Evolutionary conservation across 1,284 basidiomycete species (phyloP), one percentile per base, ranked within the genome.

Genomic region (Trametes versicolor): DNA sequence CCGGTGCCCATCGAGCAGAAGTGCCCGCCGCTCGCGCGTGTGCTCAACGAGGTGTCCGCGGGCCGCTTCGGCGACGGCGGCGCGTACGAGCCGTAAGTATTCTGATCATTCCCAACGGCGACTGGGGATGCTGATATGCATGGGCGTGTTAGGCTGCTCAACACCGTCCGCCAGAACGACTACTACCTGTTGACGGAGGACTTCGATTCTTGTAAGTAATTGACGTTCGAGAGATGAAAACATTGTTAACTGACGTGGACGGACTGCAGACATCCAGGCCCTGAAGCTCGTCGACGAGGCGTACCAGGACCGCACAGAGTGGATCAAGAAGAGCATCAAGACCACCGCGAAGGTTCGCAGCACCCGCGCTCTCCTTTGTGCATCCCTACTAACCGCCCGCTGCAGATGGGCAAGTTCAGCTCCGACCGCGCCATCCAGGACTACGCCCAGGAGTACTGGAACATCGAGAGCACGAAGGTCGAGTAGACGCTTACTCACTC

Each of bases 341-440:
- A 96, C 94, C 5, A 87, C 91, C 0, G 93, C 92, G 36, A 92
- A 91, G 83, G 89, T 87, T 60, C 32, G 79, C 72, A 61, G 6
- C 13, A 27, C 45, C 23, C 12, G 4, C 10, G n/a, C 58, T 52
- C 62, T 70, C 51, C 45, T 51, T 64, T 54, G 43, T 39, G 62
- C 37, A 27, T 19, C 13, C 5, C 27, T 6, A 19, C 45, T 37
- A 25, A 58, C 5, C 32, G 25, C 23, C 2, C 29, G 19, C 50
- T 74, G 69, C 75, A 93, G 87, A 97, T 97, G 95, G 95, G 95
- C 78, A 95, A 96, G 76, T 97, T 97, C 82, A 94, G 93, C 77
- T 94, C 93, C 48, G 96, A 97, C 76, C 87, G 96, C 62, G 93
- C 94, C 3, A 96, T 97, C 73, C 87, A 90, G 72, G 93, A 95